A percentile compares a stretch with the other conserved stretches of the same genome.
Evolutionary conservation across 2,329 filamentous ascomycete species (phyloP).

Genomic region (Colletotrichum echinochloae): DNA sequence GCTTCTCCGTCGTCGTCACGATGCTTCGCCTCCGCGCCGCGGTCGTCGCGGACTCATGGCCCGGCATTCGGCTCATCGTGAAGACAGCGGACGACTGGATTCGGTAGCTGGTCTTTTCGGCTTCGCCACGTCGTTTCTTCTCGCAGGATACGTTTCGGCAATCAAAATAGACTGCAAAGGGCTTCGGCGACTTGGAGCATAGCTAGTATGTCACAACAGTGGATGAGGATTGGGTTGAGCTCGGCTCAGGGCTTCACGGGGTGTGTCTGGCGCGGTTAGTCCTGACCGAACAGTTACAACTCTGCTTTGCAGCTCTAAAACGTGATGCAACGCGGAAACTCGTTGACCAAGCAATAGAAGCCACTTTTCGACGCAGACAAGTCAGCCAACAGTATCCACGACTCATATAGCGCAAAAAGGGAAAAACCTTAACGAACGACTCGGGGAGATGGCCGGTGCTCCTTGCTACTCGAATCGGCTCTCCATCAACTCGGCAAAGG

Average conservation of each 20-base stretch:
- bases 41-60: neutral
- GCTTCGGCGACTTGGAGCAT: neutral
- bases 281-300: neutral
- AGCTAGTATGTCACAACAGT: neutral
- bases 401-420: constrained; percentile 20
- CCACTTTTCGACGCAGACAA: neutral
- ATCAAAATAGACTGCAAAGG: too few species aligned
- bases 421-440: too few species aligned
- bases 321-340: neutral
- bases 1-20: constrained; percentile 11
- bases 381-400: neutral
- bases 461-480: too few species aligned
- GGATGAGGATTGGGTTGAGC: neutral
- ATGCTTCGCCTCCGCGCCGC: constrained; percentile 16
- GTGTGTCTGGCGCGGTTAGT: neutral
- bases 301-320: neutral
- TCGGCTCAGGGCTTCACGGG: neutral
- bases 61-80: constrained; percentile 9
- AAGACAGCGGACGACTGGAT: neutral
- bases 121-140: neutral
- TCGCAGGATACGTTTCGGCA: neutral
- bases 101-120: neutral
- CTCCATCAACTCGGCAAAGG: too few species aligned
- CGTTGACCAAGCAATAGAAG: neutral
- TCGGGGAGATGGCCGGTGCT: too few species aligned